Percentiles rank a stretch among this genome's conserved stretches.
Conservation (phyloP, 2,329 filamentous ascomycete species). For the Westerdykella sp. region DNA sequence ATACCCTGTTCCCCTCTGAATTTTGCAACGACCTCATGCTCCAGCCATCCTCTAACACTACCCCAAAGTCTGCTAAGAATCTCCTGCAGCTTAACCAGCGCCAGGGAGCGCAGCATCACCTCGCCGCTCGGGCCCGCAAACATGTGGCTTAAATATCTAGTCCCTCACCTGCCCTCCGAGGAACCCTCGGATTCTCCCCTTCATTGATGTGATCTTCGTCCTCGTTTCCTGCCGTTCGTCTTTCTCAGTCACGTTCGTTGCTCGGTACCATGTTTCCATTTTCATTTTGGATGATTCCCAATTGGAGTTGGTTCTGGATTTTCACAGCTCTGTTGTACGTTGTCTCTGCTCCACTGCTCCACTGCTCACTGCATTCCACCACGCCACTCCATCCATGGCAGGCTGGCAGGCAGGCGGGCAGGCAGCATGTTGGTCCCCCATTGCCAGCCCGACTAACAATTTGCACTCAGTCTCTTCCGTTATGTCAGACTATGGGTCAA, state of each 20-base stretch:
- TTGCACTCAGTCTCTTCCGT: constrained; percentile 64
- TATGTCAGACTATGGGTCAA: constrained; percentile 83
- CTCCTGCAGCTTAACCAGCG: constrained; percentile 37
- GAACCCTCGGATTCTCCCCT: constrained; percentile 34
- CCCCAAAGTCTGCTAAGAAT: constrained; percentile 38
- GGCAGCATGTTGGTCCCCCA: neutral
- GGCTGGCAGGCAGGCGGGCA: too few relatives aligned
- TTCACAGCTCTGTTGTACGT: constrained; percentile 35
- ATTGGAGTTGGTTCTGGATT: constrained; percentile 37
- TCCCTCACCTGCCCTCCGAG: constrained; percentile 33
- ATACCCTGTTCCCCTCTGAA: constrained; percentile 26
- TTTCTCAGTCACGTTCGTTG: constrained; percentile 35
- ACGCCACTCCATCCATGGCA: neutral
- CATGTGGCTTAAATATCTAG: constrained; percentile 39
- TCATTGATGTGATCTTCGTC: constrained; percentile 38
- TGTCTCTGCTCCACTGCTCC: too few relatives aligned
- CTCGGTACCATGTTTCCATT: constrained; percentile 35
- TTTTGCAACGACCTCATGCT: constrained; percentile 37
- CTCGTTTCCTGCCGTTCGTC: constrained; percentile 29
- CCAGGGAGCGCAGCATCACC: constrained; percentile 36
- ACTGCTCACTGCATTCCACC: constrained; percentile 1
- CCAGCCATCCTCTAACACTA: constrained; percentile 35
- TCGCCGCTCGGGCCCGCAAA: constrained; percentile 36
- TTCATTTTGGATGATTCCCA: constrained; percentile 31
- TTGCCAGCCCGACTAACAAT: constrained; percentile 18